phyloP scores from a whole-genome alignment of 805 yeast species.

The Metahyphopichia silvanorum region DNA sequence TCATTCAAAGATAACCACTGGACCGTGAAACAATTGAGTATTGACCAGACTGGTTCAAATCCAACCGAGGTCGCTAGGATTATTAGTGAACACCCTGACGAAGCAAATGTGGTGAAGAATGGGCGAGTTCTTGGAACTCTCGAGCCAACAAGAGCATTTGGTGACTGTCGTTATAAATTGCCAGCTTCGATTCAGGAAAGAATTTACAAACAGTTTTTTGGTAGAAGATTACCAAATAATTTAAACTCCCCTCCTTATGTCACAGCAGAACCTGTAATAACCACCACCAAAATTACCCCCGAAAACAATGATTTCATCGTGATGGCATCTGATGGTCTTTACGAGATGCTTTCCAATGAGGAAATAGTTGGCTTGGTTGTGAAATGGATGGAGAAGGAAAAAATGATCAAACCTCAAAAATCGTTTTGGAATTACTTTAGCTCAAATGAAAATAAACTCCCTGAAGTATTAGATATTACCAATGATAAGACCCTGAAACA shows the following conservation, averaged over 20 bases:
- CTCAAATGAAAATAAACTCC: slow-evolving; percentile 47
- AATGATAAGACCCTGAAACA: slow-evolving; percentile 62
- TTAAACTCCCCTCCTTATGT: slow-evolving; percentile 93
- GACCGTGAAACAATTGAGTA: slow-evolving; percentile 83
- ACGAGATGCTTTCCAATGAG: slow-evolving; percentile 86
- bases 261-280: slow-evolving; percentile 91
- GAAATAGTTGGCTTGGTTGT: slow-evolving; percentile 91
- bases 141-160: slow-evolving; percentile 96
- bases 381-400: slow-evolving; percentile 83
- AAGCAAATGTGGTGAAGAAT: slow-evolving; percentile 74
- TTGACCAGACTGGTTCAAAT: slow-evolving; percentile 94
- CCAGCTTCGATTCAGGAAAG: slow-evolving; percentile 71
- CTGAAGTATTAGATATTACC: slow-evolving; percentile 62
- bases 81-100: slow-evolving; percentile 86
- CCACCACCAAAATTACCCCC: slow-evolving; percentile 73
- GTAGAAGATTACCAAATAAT: slow-evolving; percentile 69
- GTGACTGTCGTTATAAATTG: slow-evolving; percentile 93
- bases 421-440: slow-evolving; percentile 46
- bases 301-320: slow-evolving; percentile 80
- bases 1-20: slow-evolving; percentile 67
- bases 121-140: slow-evolving; percentile 91
- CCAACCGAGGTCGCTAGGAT: slow-evolving; percentile 82
- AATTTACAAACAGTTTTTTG: slow-evolving; percentile 74
- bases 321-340: slow-evolving; percentile 91
- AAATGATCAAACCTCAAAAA: slow-evolving; percentile 51